phyloP scores from a whole-genome alignment of 2,329 filamentous ascomycete genomes.

The Colletotrichum eleusines region DNA sequence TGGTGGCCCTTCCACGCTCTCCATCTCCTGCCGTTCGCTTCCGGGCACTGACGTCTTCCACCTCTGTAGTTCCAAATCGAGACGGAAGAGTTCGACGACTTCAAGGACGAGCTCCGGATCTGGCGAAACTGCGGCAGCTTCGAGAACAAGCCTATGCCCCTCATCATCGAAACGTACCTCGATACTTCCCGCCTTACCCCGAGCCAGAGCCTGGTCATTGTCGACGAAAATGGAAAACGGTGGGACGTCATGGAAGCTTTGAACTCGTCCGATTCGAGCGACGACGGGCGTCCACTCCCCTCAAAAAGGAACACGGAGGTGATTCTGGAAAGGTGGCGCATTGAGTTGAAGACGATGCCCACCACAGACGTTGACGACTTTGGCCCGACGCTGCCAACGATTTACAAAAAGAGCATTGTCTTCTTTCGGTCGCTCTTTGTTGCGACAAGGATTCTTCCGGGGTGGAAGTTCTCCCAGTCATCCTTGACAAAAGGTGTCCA shows the following conservation, averaged over 20 bases:
- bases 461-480: slow-evolving; percentile 85
- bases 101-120: slow-evolving; percentile 81
- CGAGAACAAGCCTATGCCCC: slow-evolving; percentile 77
- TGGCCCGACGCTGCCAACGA: slow-evolving; percentile 77
- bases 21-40: not conserved
- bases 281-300: slow-evolving; percentile 51
- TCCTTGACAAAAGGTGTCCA: slow-evolving; percentile 78
- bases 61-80: slow-evolving; percentile 87
- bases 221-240: slow-evolving; percentile 90
- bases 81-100: slow-evolving; percentile 90
- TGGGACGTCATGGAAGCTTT: slow-evolving; percentile 93
- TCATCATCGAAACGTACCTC: slow-evolving; percentile 92
- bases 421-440: slow-evolving; percentile 91
- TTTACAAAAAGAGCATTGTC: slow-evolving; percentile 98
- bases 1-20: slow-evolving; percentile 39
- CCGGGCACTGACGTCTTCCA: not conserved
- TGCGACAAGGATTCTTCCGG: slow-evolving; percentile 83
- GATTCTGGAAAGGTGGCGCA: slow-evolving; percentile 89
- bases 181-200: slow-evolving; percentile 83
- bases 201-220: slow-evolving; percentile 87
- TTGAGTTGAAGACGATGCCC: slow-evolving; percentile 78
- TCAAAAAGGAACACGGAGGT: slow-evolving; percentile 74
- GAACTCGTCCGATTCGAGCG: slow-evolving; percentile 70
- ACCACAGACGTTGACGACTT: slow-evolving; percentile 67
- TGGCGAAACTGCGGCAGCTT: slow-evolving; percentile 87